A percentile compares a stretch with the other conserved stretches of the same genome.
These are phyloP conservation scores for Conringia planisiliqua DNA, from an alignment of 345 rosid genomes.

Conservation along the genomic window DNA sequence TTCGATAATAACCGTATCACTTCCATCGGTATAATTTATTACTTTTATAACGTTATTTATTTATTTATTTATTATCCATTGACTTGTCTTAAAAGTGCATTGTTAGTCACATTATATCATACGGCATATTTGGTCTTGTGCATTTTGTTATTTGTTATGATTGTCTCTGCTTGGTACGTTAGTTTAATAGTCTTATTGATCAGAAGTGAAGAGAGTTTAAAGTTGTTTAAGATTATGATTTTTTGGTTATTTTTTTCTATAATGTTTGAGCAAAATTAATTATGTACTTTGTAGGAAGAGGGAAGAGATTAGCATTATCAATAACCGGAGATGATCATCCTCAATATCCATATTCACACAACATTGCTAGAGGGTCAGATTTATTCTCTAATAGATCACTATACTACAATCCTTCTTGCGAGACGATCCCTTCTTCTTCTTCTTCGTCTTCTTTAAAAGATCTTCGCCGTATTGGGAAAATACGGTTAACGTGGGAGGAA, in stretches of 20 bases:
- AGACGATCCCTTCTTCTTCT: constrained; percentile 29
- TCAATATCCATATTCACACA: constrained; percentile 23
- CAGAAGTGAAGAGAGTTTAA: not conserved
- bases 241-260: not conserved
- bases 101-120: constrained; percentile 14
- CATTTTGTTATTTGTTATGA: not conserved
- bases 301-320: constrained; percentile 51
- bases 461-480: constrained; percentile 82
- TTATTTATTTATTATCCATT: constrained; percentile 1
- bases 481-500: constrained; percentile 96
- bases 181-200: not conserved
- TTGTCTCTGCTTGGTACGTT: constrained; percentile 4
- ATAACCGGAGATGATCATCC: constrained; percentile 43
- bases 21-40: constrained; percentile 17
- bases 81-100: constrained; percentile 7
- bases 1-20: constrained; percentile 7
- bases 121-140: constrained; percentile 4
- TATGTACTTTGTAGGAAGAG: constrained; percentile 45
- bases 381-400: constrained; percentile 17
- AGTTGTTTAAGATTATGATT: not conserved
- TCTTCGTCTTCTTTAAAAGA: constrained; percentile 49
- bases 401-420: constrained; percentile 31
- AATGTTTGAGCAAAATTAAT: not conserved
- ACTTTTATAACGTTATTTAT: not conserved
- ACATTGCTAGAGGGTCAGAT: constrained; percentile 21